Evolutionary conservation across 257 asterid genomes (phyloP).

Genomic region (Solanum sejunctum): DNA sequence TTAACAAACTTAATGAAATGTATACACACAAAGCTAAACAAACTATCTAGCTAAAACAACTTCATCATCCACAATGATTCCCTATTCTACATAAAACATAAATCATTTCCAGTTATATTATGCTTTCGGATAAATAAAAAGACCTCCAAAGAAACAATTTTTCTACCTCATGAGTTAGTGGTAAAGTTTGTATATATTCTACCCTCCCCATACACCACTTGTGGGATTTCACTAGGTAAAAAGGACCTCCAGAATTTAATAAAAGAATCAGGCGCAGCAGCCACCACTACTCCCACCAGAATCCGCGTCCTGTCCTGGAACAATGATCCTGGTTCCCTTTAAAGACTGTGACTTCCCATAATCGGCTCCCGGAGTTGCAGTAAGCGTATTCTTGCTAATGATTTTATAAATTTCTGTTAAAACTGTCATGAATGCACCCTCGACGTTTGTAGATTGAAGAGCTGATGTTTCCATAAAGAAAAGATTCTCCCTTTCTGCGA

Average conservation of each 20-base stretch:
- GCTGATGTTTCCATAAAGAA: conserved; percentile 92
- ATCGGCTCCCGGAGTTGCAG: conserved; percentile 19
- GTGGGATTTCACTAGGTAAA: neutral
- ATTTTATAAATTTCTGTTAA: conserved; percentile 49
- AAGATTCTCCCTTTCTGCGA: conserved; percentile 73
- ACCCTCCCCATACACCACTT: no score
- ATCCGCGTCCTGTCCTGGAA: conserved; percentile 37
- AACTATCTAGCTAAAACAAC: neutral
- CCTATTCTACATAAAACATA: neutral
- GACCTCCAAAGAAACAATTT: neutral
- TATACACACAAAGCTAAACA: neutral
- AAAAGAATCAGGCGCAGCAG: conserved; percentile 34
- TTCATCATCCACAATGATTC: neutral
- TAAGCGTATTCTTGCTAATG: conserved; percentile 59
- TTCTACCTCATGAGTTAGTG: no score
- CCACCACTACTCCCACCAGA: conserved; percentile 33
- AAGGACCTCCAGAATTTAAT: neutral
- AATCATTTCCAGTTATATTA: neutral
- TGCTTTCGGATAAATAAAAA: neutral
- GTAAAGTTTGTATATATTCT: no score
- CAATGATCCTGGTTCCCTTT: conserved; percentile 52
- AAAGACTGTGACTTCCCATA: conserved; percentile 36
- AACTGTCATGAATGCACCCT: conserved; percentile 50
- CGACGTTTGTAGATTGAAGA: conserved; percentile 64
- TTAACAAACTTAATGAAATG: neutral